Evolutionary conservation across 2,329 filamentous ascomycete genomes (phyloP).

Genomic region (Diaporthe eres): DNA sequence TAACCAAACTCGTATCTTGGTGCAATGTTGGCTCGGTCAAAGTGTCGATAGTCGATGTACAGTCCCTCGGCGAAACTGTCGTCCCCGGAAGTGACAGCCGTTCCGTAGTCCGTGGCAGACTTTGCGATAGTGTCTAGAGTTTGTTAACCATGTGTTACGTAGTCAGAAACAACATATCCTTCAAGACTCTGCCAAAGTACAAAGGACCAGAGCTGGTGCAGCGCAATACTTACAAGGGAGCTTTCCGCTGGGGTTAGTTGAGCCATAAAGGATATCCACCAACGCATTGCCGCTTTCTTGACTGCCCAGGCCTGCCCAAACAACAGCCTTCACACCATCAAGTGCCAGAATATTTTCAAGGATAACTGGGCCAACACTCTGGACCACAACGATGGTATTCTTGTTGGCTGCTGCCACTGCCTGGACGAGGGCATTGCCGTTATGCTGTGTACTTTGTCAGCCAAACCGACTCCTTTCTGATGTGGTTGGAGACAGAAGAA

Average conservation of each 20-base stretch:
- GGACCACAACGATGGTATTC: conserved; percentile 75
- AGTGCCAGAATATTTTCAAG: conserved; percentile 72
- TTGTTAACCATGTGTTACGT: neutral
- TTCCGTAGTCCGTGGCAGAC: conserved; percentile 60
- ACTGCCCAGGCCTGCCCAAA: conserved; percentile 82
- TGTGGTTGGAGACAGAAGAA: neutral
- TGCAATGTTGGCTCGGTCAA: conserved; percentile 68
- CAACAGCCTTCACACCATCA: conserved; percentile 80
- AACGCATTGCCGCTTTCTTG: conserved; percentile 83
- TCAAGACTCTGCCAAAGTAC: neutral
- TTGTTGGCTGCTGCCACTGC: conserved; percentile 70
- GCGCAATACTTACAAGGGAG: conserved; percentile 52
- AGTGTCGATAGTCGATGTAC: conserved; percentile 76
- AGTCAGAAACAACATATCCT: neutral
- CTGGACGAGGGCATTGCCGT: conserved; percentile 73
- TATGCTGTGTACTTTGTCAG: conserved; percentile 51
- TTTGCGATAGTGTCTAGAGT: conserved; percentile 62
- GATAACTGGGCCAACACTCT: conserved; percentile 73
- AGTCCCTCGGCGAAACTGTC: conserved; percentile 73
- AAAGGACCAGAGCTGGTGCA: neutral
- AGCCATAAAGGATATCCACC: conserved; percentile 80
- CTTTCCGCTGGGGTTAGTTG: conserved; percentile 59
- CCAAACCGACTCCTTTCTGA: neutral
- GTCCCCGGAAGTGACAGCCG: conserved; percentile 50
- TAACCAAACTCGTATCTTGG: conserved; percentile 76